Percentiles rank a stretch among this genome's conserved stretches.
These are phyloP conservation scores for Acer campestre DNA, from an alignment of 345 rosid species.

Conservation along the genomic window DNA sequence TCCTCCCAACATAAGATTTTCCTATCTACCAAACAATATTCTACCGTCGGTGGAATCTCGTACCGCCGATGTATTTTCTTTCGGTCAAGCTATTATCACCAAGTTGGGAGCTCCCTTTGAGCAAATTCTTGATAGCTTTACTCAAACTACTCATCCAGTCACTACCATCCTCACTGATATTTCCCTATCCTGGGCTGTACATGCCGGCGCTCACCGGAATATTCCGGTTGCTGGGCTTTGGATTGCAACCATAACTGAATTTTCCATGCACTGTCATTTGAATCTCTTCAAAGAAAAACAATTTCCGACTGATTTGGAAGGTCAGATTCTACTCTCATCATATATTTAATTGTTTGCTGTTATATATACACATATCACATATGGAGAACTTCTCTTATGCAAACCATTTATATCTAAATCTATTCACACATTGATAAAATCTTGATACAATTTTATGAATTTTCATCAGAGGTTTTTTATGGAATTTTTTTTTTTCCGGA, in stretches of 20 bases:
- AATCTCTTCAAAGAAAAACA: conserved; percentile 2
- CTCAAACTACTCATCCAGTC: conserved; percentile 16
- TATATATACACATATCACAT: neutral
- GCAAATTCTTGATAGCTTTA: conserved; percentile 5
- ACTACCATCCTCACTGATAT: conserved; percentile 29
- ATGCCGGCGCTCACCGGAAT: conserved; percentile 26
- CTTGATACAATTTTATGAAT: no score
- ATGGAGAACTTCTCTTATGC: no score
- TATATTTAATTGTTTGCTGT: neutral
- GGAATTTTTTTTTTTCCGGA: no score
- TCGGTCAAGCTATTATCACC: neutral
- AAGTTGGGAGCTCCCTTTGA: conserved; percentile 13
- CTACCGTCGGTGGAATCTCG: conserved; percentile 4
- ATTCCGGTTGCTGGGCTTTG: conserved; percentile 41
- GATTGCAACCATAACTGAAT: neutral
- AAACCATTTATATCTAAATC: no score
- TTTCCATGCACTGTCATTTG: neutral
- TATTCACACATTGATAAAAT: no score
- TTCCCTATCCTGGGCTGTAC: conserved; percentile 22
- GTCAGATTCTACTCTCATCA: neutral
- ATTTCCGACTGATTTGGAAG: neutral
- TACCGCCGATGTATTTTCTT: neutral
- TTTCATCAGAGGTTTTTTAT: no score
- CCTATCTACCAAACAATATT: conserved; percentile 14
- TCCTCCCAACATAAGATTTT: neutral